phyloP scores from a whole-genome alignment of 129 eudicot species.

The Chrysanthemum seticuspe region DNA sequence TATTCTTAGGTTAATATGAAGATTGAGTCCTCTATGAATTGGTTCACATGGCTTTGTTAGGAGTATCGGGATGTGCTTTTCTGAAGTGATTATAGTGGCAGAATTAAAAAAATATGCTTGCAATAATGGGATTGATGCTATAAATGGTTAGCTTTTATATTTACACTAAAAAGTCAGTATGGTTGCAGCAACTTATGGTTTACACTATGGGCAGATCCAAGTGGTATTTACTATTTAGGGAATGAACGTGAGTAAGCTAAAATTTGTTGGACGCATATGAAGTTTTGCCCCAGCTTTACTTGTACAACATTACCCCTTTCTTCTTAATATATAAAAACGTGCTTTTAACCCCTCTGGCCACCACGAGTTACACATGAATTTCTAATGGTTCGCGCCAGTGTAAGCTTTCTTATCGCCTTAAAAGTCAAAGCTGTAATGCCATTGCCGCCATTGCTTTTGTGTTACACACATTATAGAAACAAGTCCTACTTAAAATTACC shows the following conservation, averaged over 20 bases:
- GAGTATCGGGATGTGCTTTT: neutral
- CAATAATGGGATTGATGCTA: neutral
- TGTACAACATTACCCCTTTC: neutral
- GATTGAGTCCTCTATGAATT: neutral
- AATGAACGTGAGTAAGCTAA: neutral
- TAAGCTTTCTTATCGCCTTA: no score
- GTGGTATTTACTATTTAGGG: neutral
- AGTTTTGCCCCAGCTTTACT: neutral
- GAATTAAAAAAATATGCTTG: neutral
- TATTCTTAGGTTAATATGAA: neutral
- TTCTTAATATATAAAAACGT: no score
- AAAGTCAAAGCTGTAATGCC: no score
- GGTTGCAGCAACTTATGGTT: neutral
- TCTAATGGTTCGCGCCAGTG: no score
- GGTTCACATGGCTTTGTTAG: neutral
- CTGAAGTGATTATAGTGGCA: neutral
- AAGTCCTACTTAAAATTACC: no score
- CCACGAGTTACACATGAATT: no score
- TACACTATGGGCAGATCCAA: neutral
- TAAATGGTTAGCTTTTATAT: neutral
- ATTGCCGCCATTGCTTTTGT: no score
- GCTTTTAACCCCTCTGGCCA: no score
- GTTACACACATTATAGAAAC: no score
- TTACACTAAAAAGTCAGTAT: neutral
- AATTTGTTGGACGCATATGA: neutral